Base-by-base conservation (phyloP, 176 grass and related monocot species). In the Oryza glumipatula region DNA sequence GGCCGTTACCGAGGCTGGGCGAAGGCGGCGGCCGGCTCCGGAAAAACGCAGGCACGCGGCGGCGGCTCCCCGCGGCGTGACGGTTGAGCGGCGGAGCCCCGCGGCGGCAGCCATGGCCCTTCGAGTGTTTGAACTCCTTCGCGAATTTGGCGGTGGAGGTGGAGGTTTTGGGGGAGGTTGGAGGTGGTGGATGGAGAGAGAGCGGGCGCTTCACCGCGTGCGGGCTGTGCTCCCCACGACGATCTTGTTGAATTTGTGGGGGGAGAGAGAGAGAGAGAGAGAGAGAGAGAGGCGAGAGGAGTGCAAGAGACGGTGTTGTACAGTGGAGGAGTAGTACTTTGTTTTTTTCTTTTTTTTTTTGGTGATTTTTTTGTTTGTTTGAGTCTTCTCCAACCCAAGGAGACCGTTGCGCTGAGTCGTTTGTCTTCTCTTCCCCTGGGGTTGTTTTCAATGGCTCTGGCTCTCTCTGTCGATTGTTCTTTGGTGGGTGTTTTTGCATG, bases 371-470 rank as follows among this genome's bases (percentile, higher is more conserved):
- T 58, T 32, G 2, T 58, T 39, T 28, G 28, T 28, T 36, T 5
- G 6, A n/a, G 21, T 58, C 54, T 58, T 58, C 1, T 1, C 6
- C 19, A 58, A 58, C 6, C 19, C 54, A 17, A 58, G 54, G 54
- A 58, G 54, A 58, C 54, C 54, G 88, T 90, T 90, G 88, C 38
- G 76, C 64, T 82, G 83, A 78, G 82, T 78, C 67, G 48, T 45
- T 43, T 58, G 54, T 54, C 76, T 61, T 48, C 44, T 26, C 36
- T 83, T 41, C 69, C 54, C 28, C 19, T 15, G 28, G 28, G 68
- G 47, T 11, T 47, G 87, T 52, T 88, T 73, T 84, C 86, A 79
- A 84, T 82, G 23, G 21, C 14, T 60, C 70, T 45, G 54, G 43
- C 32, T 68, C 44, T 54, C 35, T 36, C 35, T 36, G 35, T 36